Conservation (phyloP, 495 filamentous ascomycete genomes). For the Xylaria bambusicola region DNA sequence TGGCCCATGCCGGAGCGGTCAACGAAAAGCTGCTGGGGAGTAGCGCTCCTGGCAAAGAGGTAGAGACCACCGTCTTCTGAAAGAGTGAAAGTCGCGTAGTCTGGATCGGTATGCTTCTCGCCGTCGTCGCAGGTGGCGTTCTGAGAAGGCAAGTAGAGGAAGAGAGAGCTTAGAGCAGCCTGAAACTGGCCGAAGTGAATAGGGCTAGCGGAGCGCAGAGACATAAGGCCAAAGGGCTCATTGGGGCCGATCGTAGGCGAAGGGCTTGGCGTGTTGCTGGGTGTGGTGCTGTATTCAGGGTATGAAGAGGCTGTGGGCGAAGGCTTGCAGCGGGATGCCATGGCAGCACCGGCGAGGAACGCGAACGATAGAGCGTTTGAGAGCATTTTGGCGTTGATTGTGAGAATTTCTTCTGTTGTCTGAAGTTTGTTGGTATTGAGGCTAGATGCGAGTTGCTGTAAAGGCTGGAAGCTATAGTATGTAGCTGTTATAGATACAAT, state of each 20-base stretch:
- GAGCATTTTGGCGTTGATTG: slow-evolving; percentile 3
- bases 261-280: not conserved
- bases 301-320: not conserved
- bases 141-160: slow-evolving; percentile 43
- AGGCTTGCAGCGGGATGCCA: slow-evolving; percentile 6
- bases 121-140: slow-evolving; percentile 48
- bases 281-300: slow-evolving; percentile 1
- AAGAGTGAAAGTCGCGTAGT: slow-evolving; percentile 50
- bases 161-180: slow-evolving; percentile 47
- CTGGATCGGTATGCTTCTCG: slow-evolving; percentile 25
- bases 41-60: slow-evolving; percentile 44
- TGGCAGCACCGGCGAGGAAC: slow-evolving; percentile 2
- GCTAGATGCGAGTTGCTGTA: not conserved
- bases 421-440: not conserved
- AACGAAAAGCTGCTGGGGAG: slow-evolving; percentile 50
- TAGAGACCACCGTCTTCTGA: slow-evolving; percentile 44
- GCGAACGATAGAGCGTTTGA: slow-evolving; percentile 5
- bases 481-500: not conserved
- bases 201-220: slow-evolving; percentile 48
- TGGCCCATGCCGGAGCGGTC: slow-evolving; percentile 60
- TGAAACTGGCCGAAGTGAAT: slow-evolving; percentile 47
- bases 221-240: slow-evolving; percentile 46
- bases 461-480: not conserved
- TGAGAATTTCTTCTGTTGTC: not conserved
- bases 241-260: slow-evolving; percentile 19